These are phyloP conservation scores for Vanrija pseudolonga DNA, from an alignment of 1,284 basidiomycete genomes.

Conservation along the genomic window DNA sequence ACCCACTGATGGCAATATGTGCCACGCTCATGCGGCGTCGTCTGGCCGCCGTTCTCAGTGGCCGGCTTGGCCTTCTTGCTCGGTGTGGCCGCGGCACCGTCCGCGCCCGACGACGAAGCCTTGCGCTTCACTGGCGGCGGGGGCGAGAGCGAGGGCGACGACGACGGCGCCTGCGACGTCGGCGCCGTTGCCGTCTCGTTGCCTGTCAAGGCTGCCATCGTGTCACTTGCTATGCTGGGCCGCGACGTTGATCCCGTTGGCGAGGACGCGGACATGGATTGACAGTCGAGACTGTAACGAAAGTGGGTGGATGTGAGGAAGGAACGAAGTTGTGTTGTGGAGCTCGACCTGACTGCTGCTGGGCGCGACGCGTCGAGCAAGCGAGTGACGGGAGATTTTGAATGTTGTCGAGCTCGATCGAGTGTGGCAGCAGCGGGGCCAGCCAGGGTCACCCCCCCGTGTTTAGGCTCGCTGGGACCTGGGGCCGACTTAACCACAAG, in stretches of 20 bases:
- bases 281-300: no score
- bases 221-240: constrained; percentile 4
- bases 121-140: constrained; percentile 10
- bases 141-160: neutral
- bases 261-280: constrained; percentile 2
- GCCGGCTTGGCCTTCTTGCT: constrained; percentile 2
- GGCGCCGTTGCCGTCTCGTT: constrained; percentile 1
- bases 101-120: neutral
- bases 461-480: no score
- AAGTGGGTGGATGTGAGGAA: no score
- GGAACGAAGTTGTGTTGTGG: no score
- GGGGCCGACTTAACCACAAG: no score
- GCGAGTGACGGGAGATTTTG: no score
- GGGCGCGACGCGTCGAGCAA: no score
- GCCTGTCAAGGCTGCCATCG: constrained; percentile 4
- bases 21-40: constrained; percentile 11
- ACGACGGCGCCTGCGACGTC: neutral
- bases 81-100: neutral
- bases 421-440: no score
- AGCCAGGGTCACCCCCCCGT: no score
- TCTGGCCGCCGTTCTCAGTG: neutral
- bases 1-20: constrained; percentile 35
- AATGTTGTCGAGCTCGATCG: no score
- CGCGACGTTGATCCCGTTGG: constrained; percentile 2
- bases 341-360: no score